Percentiles rank a stretch among this genome's conserved stretches.
Conservation (phyloP, 1,139 yeast species). For the Protomyces arabidopsidicola region DNA sequence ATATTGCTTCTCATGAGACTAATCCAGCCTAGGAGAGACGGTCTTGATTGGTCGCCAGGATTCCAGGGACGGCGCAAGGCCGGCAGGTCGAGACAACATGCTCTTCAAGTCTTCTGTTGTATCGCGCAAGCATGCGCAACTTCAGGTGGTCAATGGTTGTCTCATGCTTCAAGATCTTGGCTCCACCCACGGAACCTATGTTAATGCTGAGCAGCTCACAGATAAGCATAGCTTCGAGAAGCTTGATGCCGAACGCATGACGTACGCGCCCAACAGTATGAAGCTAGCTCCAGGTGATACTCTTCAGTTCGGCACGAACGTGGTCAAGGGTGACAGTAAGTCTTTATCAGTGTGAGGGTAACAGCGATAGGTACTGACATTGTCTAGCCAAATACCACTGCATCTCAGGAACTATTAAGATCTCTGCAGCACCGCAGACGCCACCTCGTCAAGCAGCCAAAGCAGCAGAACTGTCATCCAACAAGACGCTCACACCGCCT, state of each 20-base stretch:
- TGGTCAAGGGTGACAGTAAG: background rate
- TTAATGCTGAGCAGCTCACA: background rate
- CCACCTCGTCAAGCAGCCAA: too few species aligned
- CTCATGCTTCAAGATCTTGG: background rate
- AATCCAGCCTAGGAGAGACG: background rate
- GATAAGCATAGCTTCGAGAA: background rate
- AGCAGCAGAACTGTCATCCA: too few species aligned
- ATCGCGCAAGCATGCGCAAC: background rate
- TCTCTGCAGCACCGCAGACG: too few species aligned
- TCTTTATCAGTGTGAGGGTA: background rate
- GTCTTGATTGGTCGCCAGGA: background rate
- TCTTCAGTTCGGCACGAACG: background rate
- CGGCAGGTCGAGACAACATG: background rate
- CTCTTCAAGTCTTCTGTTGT: background rate
- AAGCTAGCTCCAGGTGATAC: background rate
- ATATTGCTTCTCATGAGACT: background rate
- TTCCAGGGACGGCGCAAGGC: background rate
- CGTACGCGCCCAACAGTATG: too few species aligned
- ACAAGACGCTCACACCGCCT: background rate
- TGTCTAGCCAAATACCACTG: too few species aligned
- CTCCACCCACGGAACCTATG: background rate
- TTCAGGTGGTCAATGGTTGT: background rate
- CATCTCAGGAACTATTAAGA: too few species aligned
- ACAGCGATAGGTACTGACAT: too few species aligned
- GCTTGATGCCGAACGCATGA: too few species aligned